A percentile compares a stretch with the other conserved stretches of the same genome.
phyloP scores from a whole-genome alignment of 225 moss, liverwort and hornwort species.

The Lunularia cruciata region DNA sequence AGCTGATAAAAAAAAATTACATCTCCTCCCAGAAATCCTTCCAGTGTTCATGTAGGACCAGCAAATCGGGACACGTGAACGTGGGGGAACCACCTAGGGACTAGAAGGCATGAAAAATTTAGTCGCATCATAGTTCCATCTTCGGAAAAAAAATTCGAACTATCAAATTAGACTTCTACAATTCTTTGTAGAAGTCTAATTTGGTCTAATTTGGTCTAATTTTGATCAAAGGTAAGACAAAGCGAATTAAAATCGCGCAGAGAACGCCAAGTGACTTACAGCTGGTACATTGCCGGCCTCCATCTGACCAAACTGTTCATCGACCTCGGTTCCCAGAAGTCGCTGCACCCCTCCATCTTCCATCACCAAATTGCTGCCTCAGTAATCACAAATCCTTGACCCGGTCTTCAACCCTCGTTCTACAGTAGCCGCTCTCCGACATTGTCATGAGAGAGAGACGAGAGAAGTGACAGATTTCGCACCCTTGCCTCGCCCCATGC shows the following conservation, averaged over 20 bases:
- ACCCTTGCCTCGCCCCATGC: too few species aligned
- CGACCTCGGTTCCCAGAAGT: slow-evolving; percentile 9
- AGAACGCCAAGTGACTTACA: slow-evolving; percentile 19
- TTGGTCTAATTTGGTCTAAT: too few species aligned
- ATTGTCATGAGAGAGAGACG: too few species aligned
- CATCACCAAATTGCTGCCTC: neutral
- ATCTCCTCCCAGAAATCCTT: too few species aligned
- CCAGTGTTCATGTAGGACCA: too few species aligned
- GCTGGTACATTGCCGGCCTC: slow-evolving; percentile 34
- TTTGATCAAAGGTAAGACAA: neutral
- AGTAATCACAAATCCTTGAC: neutral
- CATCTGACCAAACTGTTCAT: slow-evolving; percentile 4
- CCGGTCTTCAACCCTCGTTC: neutral
- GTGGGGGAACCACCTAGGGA: too few species aligned
- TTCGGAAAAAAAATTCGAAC: too few species aligned
- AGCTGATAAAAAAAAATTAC: neutral
- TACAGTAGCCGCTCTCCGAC: too few species aligned
- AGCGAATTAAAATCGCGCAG: neutral
- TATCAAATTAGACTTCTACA: too few species aligned
- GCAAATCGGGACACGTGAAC: too few species aligned
- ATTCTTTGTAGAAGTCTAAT: too few species aligned
- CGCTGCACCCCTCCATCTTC: neutral
- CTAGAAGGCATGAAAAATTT: neutral
- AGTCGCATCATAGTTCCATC: neutral
- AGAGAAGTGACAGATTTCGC: too few species aligned